A percentile compares a stretch with the other conserved stretches of the same genome.
Conservation (phyloP, 257 asterid species). For the Solanum chmielewskii region DNA sequence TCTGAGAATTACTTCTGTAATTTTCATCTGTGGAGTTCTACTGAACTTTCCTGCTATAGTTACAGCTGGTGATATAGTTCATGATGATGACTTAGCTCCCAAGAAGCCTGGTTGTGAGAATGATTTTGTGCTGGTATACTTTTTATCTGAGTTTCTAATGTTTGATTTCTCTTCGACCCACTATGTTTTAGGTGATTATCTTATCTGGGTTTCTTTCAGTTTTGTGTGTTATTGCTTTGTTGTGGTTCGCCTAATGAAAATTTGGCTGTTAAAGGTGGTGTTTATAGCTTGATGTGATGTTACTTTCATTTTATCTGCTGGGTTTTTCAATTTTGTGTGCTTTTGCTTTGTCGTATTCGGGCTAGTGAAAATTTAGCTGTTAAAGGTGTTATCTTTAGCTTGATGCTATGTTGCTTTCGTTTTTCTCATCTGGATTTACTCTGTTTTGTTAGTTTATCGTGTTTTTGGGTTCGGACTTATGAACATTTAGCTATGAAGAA, state of each 20-base stretch:
- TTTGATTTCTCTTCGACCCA: conserved; percentile 9
- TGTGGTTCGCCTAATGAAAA: background rate
- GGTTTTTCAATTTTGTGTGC: background rate
- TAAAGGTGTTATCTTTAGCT: background rate
- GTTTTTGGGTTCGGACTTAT: background rate
- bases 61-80: conserved; percentile 75
- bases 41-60: conserved; percentile 24
- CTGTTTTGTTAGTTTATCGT: background rate
- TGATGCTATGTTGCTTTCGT: background rate
- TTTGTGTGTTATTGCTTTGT: background rate
- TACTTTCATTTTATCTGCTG: background rate
- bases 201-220: background rate
- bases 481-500: background rate
- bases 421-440: background rate
- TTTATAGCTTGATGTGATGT: background rate
- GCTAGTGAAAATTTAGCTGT: background rate
- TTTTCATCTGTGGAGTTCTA: conserved; percentile 24
- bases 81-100: conserved; percentile 36
- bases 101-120: conserved; percentile 89
- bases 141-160: background rate
- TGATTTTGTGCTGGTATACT: conserved; percentile 65
- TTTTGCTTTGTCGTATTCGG: background rate
- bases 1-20: conserved; percentile 11
- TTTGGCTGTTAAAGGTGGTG: background rate
- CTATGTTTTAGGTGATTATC: background rate